Evolutionary conservation across 2,329 filamentous ascomycete species (phyloP), one percentile per base, ranked within the genome.

Genomic region (Paecilomyces niveus): DNA sequence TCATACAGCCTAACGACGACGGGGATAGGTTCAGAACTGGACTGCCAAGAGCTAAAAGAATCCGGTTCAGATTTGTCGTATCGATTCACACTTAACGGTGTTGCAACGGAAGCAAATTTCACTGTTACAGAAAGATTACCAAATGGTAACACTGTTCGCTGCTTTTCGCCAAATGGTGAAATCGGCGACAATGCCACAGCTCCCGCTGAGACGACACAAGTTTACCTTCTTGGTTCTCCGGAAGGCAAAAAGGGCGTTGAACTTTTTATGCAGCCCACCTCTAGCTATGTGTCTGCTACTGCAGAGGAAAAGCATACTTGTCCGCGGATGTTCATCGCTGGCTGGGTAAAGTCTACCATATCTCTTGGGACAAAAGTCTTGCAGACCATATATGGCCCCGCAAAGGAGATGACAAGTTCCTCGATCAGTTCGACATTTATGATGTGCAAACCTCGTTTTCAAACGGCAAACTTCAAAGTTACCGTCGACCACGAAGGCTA

Each of bases 391-490:
- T 53, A 54, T 39, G 56, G 56, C 5, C 56, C 49, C 56, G 4
- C 24, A 15, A 39, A 57, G n/a, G n/a, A 57, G 26, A 35, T 57
- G 29, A 53, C 50, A 18, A 18, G 24, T 39, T 26, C 3, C 7
- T 62, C 65, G 10, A 6, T 59, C 1, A 54, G 59, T 11, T 56
- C 53, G 29, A 58, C 65, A 0, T 72, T 76, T 24, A 61, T 79
- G 1, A 61, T 67, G 3, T 81, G 79, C 53, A 65, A 59, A 4
- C 73, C 74, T 1, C 61, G 45, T 4, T n/a, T 79, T 1, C 21
- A 62, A 0, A 68, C 65, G 1, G 74, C 70, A 1, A 13, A 56
- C 1, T 78, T 74, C 10, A 67, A 72, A 0, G 64, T 79, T 10
- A 59, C 59, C 0, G 72, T 78, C 1, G 69, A 75, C 55, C 15